These are phyloP conservation scores for Starmerella lactis-condensi DNA, from an alignment of 805 yeast species.

Conservation along the genomic window DNA sequence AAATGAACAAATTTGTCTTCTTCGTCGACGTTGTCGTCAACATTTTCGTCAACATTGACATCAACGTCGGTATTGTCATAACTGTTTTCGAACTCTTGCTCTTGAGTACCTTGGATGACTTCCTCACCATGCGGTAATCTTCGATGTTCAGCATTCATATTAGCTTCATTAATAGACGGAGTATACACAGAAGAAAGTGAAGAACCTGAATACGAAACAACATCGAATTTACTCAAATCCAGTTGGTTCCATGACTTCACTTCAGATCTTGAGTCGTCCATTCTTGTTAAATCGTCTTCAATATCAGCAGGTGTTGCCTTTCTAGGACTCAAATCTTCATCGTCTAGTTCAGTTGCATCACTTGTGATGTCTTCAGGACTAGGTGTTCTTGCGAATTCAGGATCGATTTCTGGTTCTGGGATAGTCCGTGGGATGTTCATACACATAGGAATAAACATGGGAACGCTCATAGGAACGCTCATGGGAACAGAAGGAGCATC, in stretches of 20 bases:
- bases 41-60: too few relatives aligned
- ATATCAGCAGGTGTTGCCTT: too few relatives aligned
- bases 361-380: too few relatives aligned
- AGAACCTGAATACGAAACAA: conserved; percentile 11
- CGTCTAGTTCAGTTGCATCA: too few relatives aligned
- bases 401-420: too few relatives aligned
- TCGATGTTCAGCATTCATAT: too few relatives aligned
- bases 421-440: too few relatives aligned
- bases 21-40: neutral
- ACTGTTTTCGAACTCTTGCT: neutral
- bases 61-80: neutral
- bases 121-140: neutral
- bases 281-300: neutral
- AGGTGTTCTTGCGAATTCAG: too few relatives aligned
- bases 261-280: neutral
- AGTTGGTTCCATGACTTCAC: conserved; percentile 4
- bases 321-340: too few relatives aligned
- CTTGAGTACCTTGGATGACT: neutral
- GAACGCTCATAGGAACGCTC: too few relatives aligned
- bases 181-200: conserved; percentile 11
- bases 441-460: too few relatives aligned
- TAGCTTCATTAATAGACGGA: neutral
- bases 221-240: conserved; percentile 7
- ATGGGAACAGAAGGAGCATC: too few relatives aligned
- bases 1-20: neutral